phyloP scores from a whole-genome alignment of 768 basidiomycete species.

The Termitomyces sp. region DNA sequence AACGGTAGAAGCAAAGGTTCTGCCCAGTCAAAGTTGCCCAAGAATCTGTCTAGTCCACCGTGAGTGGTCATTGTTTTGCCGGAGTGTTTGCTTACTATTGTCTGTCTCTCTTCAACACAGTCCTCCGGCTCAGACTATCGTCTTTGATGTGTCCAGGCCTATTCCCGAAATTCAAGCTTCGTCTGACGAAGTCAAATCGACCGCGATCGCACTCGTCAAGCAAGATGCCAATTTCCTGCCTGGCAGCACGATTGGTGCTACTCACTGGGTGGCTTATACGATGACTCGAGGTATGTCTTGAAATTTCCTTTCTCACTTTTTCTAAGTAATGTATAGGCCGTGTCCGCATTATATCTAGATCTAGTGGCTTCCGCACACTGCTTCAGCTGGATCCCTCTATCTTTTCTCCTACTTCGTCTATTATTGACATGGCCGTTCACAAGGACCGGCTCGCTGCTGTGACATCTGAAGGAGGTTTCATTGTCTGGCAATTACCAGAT shows the following conservation, averaged over 20 bases:
- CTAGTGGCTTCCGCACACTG: constrained; percentile 82
- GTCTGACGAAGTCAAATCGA: constrained; percentile 78
- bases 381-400: constrained; percentile 61
- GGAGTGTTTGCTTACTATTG: constrained; percentile 2
- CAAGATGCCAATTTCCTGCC: constrained; percentile 82
- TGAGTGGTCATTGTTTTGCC: constrained; percentile 21
- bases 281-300: constrained; percentile 67
- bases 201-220: constrained; percentile 83
- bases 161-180: constrained; percentile 74
- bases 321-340: constrained; percentile 42
- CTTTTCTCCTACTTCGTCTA: constrained; percentile 38
- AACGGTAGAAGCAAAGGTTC: constrained; percentile 31
- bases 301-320: background rate
- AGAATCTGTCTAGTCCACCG: constrained; percentile 55
- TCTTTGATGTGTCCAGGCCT: constrained; percentile 71
- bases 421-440: constrained; percentile 83
- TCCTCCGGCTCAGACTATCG: constrained; percentile 59
- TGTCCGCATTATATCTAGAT: constrained; percentile 83
- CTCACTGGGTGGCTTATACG: constrained; percentile 90
- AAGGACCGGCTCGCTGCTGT: constrained; percentile 81
- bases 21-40: constrained; percentile 37
- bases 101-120: constrained; percentile 25
- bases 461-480: constrained; percentile 84
- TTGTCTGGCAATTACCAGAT: constrained; percentile 84
- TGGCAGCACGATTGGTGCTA: constrained; percentile 85